Evolutionary conservation across 495 filamentous ascomycete genomes (phyloP).

Genomic region (Cladorrhinum samala): DNA sequence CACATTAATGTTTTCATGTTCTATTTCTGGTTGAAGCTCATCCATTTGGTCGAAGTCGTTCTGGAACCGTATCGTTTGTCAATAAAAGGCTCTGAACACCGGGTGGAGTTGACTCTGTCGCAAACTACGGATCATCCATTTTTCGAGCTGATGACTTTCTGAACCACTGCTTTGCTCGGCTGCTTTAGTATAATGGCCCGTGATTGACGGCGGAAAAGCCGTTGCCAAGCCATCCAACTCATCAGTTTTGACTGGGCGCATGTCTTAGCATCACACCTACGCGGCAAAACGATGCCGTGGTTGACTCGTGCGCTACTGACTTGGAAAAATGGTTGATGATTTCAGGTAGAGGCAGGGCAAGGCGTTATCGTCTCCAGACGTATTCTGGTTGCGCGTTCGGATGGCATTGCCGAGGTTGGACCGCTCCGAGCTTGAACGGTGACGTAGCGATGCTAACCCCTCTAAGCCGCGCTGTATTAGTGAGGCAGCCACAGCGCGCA

Average conservation of each 20-base stretch:
- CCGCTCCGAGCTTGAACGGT: not conserved
- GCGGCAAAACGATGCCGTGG: not conserved
- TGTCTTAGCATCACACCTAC: not conserved
- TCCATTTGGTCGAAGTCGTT: too few species aligned
- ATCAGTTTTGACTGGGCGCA: not conserved
- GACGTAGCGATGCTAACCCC: not conserved
- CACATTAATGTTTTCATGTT: too few species aligned
- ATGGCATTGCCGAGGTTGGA: not conserved
- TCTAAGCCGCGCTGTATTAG: too few species aligned
- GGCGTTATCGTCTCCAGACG: not conserved
- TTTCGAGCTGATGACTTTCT: not conserved
- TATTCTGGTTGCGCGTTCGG: not conserved
- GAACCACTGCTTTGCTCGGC: too few species aligned
- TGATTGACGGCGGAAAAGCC: not conserved
- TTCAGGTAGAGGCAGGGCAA: not conserved
- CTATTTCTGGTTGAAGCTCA: too few species aligned
- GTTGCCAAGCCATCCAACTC: not conserved
- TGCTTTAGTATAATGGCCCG: not conserved
- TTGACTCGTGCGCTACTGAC: too few species aligned
- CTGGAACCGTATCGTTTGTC: too few species aligned
- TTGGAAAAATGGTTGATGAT: too few species aligned
- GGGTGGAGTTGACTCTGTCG: too few species aligned
- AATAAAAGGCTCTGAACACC: too few species aligned
- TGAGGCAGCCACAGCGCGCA: not conserved
- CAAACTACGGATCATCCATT: not conserved